A percentile compares a stretch with the other conserved stretches of the same genome.
These are phyloP conservation scores for Kitagawia praeruptora DNA, from an alignment of 129 eudicot species.

Conservation along the genomic window DNA sequence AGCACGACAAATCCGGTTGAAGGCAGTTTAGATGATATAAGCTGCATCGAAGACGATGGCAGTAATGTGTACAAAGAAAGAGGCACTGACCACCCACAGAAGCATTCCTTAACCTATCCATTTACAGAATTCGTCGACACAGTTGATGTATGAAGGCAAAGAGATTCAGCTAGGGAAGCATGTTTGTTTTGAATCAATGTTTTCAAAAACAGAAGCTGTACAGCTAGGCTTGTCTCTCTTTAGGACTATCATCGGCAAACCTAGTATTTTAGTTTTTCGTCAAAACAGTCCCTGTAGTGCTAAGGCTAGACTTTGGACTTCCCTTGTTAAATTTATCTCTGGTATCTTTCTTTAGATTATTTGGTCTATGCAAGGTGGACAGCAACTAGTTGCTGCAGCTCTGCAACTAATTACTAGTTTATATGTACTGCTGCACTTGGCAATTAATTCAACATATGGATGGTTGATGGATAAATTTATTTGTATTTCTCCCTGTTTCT, in stretches of 20 bases:
- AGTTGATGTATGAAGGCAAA: slow-evolving; percentile 18
- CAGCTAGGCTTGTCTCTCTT: slow-evolving; percentile 9
- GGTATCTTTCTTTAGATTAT: neutral
- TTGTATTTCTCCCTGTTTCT: too few relatives aligned
- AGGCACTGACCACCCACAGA: neutral
- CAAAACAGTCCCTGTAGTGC: neutral
- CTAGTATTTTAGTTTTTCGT: neutral
- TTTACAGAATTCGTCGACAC: slow-evolving; percentile 4
- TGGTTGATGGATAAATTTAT: neutral
- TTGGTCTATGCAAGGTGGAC: neutral
- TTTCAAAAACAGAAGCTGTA: slow-evolving; percentile 4
- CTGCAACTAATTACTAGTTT: neutral
- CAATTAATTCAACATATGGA: neutral
- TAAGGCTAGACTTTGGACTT: neutral
- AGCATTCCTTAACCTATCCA: slow-evolving; percentile 11
- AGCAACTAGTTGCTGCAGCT: neutral
- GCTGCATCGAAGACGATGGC: slow-evolving; percentile 8
- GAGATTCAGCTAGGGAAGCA: slow-evolving; percentile 15
- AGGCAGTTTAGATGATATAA: slow-evolving; percentile 1
- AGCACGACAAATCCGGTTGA: slow-evolving; percentile 13
- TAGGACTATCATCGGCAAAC: neutral
- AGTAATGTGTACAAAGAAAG: slow-evolving; percentile 15
- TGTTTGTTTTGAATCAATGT: slow-evolving; percentile 6
- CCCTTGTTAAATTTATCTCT: neutral
- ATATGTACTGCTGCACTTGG: neutral